Base-by-base conservation (phyloP, 345 rosid genomes). In the Turnera subulata region DNA sequence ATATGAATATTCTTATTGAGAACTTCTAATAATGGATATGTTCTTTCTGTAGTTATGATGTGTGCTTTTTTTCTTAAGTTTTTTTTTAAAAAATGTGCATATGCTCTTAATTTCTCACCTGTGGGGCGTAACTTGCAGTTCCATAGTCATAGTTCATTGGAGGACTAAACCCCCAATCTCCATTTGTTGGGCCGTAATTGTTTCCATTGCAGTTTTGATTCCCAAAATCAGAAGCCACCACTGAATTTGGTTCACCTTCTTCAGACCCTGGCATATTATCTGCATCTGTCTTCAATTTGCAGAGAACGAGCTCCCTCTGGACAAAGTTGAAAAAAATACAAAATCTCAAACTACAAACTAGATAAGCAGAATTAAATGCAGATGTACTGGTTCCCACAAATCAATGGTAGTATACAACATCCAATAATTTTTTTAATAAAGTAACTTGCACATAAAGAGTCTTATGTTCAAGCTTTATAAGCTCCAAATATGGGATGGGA, bases 271-370 rank as follows among this genome's bases (percentile, higher is more conserved):
- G 54, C 29, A 35, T 23, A 15, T 37, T 46, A 6, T 40, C 47
- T 6, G 7, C 15, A 12, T 43, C 15, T 23, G 39, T 57, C 63
- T 50, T 65, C 12, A 65, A 29, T 14, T 57, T 65, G 63, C 62
- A 56, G 3, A 65, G 29, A n/a, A 57, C 46, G 3, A 48, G 40
- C 0, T 49, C 62, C 49, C 43, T 17, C 57, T 62, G 33, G 7
- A 26, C 56, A 48, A 33, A 22, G 18, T 13, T 20, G n/a, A 4
- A 3, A 53, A 16, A n/a, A 32, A 16, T 8, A 22, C 29, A 47
- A 4, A 47, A 21, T 47, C 51, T 29, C 22, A 32, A n/a, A 10
- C n/a, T 29, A 9, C 32, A 5, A 53, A n/a, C 14, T 35, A 29
- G 6, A 18, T 11, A 18, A 17, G 4, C 42, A n/a, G n/a, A n/a